These are phyloP conservation scores for Orbilia oligospora DNA, from an alignment of 2,329 filamentous ascomycete species.

Conservation along the genomic window DNA sequence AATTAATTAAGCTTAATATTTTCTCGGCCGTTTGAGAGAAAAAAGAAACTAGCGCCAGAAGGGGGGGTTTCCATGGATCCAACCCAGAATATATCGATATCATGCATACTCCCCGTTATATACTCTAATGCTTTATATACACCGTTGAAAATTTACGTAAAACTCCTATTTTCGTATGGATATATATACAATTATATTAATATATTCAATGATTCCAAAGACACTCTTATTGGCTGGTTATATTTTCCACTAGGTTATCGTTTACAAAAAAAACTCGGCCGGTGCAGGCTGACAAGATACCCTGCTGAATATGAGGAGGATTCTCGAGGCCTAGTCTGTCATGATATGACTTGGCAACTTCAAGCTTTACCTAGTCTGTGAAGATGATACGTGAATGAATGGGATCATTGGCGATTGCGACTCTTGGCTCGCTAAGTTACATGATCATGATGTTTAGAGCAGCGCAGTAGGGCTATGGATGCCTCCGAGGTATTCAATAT, in stretches of 20 bases:
- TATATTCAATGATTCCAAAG: no score
- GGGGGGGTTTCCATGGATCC: no score
- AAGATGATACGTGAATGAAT: background rate
- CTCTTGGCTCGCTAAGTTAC: background rate
- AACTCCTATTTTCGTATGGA: no score
- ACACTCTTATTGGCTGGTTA: background rate
- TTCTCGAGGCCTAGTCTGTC: background rate
- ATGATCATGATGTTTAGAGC: background rate
- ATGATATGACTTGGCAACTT: background rate
- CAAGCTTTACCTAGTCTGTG: background rate
- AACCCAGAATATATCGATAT: no score
- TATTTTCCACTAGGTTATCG: background rate
- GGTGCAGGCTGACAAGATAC: slow-evolving; percentile 15
- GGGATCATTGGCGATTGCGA: background rate
- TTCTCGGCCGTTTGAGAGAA: no score
- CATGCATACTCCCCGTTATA: no score
- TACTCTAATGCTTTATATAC: no score
- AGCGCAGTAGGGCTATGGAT: background rate
- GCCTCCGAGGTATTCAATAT: background rate
- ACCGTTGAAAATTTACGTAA: no score
- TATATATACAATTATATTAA: no score
- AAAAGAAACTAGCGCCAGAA: no score
- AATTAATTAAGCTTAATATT: background rate
- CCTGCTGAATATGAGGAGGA: background rate
- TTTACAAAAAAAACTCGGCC: background rate